Evolutionary conservation across 2,329 filamentous ascomycete species (phyloP), one percentile per base, ranked within the genome.

Genomic region (Penicillium brasilianum): DNA sequence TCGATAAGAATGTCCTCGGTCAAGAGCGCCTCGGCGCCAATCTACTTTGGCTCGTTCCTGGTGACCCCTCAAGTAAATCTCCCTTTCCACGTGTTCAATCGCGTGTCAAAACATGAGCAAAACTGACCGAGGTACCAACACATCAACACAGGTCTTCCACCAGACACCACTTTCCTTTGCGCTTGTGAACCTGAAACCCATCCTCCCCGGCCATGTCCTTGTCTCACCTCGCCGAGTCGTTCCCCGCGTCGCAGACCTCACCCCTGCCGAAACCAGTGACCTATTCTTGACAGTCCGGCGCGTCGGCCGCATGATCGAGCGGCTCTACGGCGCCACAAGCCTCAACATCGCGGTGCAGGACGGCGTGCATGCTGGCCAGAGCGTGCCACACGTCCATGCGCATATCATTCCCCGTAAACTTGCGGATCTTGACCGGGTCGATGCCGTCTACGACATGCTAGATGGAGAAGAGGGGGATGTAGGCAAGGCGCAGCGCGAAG

Each of bases 311-410:
- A 93, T 96, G 81, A 84, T 97, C 8, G 81, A 85, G 71, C 81
- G 82, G 32, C 76, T 87, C 64, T 84, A 85, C 74, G 73, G 84
- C 36, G 90, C 87, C 6, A 87, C 91, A 10, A 90, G 91, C 61
- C 90, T 98, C 79, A 98, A 97, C 74, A 88, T 99, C 53, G 93
- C 94, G 0, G 85, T 99, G n/a, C 95, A 99, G 76, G 95, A 99
- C 76, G 95, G 95, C 20, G 81, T 83, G 34, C 92, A 93, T 61
- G 92, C 95, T 0, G 95, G 95, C 0, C 95, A 99, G 84, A 97
- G 92, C 59, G 94, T 99, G 48, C 84, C 92, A 9, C 95, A 99
- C 79, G 88, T 97, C 14, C 95, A 99, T 79, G 90, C 93, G 28
- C 95, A 99, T 80, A 86, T 97, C 52, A 94, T 97, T 57, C 93